Evolutionary conservation across 768 basidiomycete species (phyloP), one percentile per base, ranked within the genome.

Genomic region (Mrakia frigida): DNA sequence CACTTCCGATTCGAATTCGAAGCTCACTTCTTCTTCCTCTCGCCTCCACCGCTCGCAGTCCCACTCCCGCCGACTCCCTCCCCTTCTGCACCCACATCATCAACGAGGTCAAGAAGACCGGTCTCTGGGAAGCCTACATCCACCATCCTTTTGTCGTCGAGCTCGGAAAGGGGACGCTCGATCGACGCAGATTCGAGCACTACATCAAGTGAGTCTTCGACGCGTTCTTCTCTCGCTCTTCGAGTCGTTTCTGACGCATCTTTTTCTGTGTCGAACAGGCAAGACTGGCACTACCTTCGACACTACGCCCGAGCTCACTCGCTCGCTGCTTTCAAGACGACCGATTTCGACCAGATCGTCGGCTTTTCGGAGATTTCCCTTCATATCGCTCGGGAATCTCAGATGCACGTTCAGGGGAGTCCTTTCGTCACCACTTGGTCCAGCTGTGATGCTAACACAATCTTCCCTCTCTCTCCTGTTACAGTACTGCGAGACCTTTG

Each of bases 241-340:
- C 37, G 1, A 1, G 6, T 14, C n/a, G 3, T 37, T 37, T 31
- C 60, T 63, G 60, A 63, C 60, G 7, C 3, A 6, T 35, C 28
- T 6, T 35, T n/a, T 0, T 56, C 35, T n/a, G n/a, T 6, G 3
- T n/a, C 31, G 14, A 1, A 2, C 18, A 39, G 41, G 39, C 82
- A 82, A 79, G 83, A 84, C 73, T 84, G 82, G 74, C 81, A 81
- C 50, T 84, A 84, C 70, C 79, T 84, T 2, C 79, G 77, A 79
- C 93, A 94, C 82, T 95, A 95, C 80, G 89, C 91, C 1, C 87
- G 93, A 31, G 90, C 90, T n/a, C 89, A 93, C 74, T 89, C 87
- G 90, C 85, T 95, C 0, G 87, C 94, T 0, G 91, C 89, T 3
- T 89, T 90, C 77, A 98, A 97, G 83, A 89, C 91, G 0, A 84